Conservation (phyloP, 257 asterid genomes). For the Solanum etuberosum region DNA sequence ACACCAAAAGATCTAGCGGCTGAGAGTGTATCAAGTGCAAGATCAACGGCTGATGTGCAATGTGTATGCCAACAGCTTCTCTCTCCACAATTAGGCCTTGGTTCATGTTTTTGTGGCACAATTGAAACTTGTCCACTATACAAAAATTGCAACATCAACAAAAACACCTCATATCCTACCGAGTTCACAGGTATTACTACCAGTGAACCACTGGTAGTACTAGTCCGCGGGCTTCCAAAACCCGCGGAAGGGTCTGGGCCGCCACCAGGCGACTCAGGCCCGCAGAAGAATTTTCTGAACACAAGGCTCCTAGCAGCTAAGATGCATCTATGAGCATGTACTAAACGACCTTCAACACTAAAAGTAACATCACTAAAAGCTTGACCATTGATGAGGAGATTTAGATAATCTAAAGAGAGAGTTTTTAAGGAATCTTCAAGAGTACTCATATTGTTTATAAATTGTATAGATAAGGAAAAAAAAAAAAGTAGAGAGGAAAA, state of each 20-base stretch:
- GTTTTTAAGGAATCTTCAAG: slow-evolving; percentile 76
- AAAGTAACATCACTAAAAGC: slow-evolving; percentile 96
- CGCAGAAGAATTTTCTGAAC: slow-evolving; percentile 83
- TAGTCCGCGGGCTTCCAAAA: slow-evolving; percentile 28
- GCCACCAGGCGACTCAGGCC: slow-evolving; percentile 46
- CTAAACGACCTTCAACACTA: slow-evolving; percentile 89
- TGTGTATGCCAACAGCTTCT: slow-evolving; percentile 90
- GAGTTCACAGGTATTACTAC: slow-evolving; percentile 63
- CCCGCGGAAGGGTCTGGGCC: slow-evolving; percentile 24
- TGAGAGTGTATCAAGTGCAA: slow-evolving; percentile 81
- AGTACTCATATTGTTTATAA: background rate
- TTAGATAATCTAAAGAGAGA: slow-evolving; percentile 78
- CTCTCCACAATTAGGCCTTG: slow-evolving; percentile 80
- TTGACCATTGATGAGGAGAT: slow-evolving; percentile 90
- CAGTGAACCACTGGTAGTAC: background rate
- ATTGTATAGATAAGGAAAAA: background rate
- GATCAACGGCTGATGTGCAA: slow-evolving; percentile 98
- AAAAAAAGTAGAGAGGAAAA: background rate
- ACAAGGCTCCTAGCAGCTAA: slow-evolving; percentile 83
- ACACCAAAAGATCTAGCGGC: slow-evolving; percentile 98
- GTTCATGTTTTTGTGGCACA: slow-evolving; percentile 94
- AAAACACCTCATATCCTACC: slow-evolving; percentile 76
- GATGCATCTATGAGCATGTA: slow-evolving; percentile 90
- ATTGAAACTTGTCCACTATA: slow-evolving; percentile 92
- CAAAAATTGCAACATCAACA: slow-evolving; percentile 77